These are phyloP conservation scores for Penicillium ochrochloron DNA, from an alignment of 495 filamentous ascomycete species.

Conservation along the genomic window DNA sequence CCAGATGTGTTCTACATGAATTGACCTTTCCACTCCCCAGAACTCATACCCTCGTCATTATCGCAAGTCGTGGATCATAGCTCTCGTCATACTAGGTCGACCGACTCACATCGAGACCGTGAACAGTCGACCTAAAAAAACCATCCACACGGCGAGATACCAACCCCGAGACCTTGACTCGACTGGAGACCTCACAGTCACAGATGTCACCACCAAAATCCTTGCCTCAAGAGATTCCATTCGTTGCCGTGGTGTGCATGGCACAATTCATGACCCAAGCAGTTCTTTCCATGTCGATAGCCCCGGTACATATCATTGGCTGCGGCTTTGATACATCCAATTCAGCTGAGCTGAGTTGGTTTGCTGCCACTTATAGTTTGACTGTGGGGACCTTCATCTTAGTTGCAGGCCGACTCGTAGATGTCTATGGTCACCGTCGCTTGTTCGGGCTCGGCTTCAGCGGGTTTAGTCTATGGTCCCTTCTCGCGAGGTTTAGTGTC, in stretches of 20 bases:
- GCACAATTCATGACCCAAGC: conserved; percentile 53
- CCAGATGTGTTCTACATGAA: not conserved
- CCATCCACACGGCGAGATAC: conserved; percentile 10
- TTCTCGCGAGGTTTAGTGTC: conserved; percentile 46
- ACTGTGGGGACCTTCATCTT: conserved; percentile 65
- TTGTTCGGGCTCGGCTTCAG: conserved; percentile 55
- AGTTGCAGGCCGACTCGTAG: conserved; percentile 58
- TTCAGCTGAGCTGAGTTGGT: conserved; percentile 51
- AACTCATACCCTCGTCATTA: not conserved
- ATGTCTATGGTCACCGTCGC: conserved; percentile 56
- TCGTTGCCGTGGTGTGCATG: conserved; percentile 48
- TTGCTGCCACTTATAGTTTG: conserved; percentile 52
- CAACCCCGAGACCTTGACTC: conserved; percentile 25
- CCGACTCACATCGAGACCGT: not conserved
- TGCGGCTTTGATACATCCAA: conserved; percentile 47
- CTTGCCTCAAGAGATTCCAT: conserved; percentile 41
- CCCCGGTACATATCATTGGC: conserved; percentile 50
- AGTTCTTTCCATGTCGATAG: conserved; percentile 42
- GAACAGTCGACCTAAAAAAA: conserved; percentile 15
- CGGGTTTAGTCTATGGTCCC: conserved; percentile 58
- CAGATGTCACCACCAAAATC: conserved; percentile 16
- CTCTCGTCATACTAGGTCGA: not conserved
- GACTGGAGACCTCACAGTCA: conserved; percentile 26
- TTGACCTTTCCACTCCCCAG: not conserved
- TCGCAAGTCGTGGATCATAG: not conserved